Conservation (phyloP, 2,329 filamentous ascomycete genomes). For the Magnaporthiopsis poae region DNA sequence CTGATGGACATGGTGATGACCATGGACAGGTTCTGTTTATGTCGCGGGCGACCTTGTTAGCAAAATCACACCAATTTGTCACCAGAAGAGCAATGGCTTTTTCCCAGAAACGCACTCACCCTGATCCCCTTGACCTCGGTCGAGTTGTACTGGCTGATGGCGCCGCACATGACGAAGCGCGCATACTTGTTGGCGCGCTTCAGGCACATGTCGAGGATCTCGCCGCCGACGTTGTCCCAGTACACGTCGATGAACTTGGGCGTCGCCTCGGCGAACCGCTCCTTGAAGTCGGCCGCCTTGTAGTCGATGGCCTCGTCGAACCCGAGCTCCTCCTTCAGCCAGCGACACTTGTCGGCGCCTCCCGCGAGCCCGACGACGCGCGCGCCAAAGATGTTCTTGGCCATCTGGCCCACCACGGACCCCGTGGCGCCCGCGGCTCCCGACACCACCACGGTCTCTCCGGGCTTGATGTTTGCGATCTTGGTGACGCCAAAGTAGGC, state of each 20-base stretch:
- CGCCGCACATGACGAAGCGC: conserved; percentile 62
- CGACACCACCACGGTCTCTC: conserved; percentile 57
- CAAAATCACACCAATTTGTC: no score
- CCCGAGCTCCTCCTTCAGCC: conserved; percentile 53
- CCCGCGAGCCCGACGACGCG: conserved; percentile 46
- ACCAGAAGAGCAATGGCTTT: conserved; percentile 1
- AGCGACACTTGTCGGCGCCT: conserved; percentile 47
- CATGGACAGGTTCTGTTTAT: conserved; percentile 18
- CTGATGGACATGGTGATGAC: conserved; percentile 33
- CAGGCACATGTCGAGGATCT: conserved; percentile 58
- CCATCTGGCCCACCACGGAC: conserved; percentile 56
- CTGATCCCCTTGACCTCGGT: conserved; percentile 51
- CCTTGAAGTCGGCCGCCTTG: conserved; percentile 52
- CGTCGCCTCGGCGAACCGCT: conserved; percentile 51
- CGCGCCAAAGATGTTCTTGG: conserved; percentile 48
- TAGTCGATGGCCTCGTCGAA: conserved; percentile 62
- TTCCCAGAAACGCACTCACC: conserved; percentile 19
- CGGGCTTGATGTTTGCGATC: conserved; percentile 41
- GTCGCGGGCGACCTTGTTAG: no score
- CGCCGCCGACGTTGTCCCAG: conserved; percentile 65
- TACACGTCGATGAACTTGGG: conserved; percentile 54
- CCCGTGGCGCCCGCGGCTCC: conserved; percentile 60
- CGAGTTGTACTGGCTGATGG: conserved; percentile 66
- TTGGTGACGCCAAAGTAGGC: conserved; percentile 58
- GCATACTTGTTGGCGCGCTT: conserved; percentile 50